Evolutionary conservation across 257 asterid species (phyloP), one percentile per base, ranked within the genome.

Genomic region (Coffea eugenioides): DNA sequence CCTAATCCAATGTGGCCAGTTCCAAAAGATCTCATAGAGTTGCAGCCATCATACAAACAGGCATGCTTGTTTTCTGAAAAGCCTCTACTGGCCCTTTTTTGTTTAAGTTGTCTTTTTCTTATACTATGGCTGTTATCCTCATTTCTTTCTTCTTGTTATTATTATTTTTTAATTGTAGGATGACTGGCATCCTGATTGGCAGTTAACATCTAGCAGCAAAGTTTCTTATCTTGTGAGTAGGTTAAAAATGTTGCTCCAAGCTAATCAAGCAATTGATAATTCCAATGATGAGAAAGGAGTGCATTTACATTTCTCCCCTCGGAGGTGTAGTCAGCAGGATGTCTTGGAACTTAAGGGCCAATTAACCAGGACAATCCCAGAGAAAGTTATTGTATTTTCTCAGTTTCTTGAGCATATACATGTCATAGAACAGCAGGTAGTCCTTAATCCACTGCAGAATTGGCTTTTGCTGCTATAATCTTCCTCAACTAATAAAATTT

Each of bases 1-100:
- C 99, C 98, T 15, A 90, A 92, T 80, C 99, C 99, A 31, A 94
- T 94, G 89, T 96, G 99, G 99, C 98, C 99, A 76, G 99, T 96
- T 78, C 99, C 99, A 21, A 91, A 95, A 84, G 99, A 95, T 91
- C 97, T 95, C 77, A 95, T 96, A 84, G 99, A 96, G 93, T 88
- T 96, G 82, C 98, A 96, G 80, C 99, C 99, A 48, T 92, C 99
- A 79, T 96, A 96, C 84, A 92, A 92, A 75, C 99, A 96, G 95
- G 99, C 90, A 71, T 51, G 67, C 78, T 79, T 49, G 11, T 73
- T 82, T 41, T 20, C 73, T 51, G 48, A 69, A 54, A 54, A 54
- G 78, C 76, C 71, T 59, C 20, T 25, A 56, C 16, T 74, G 25
- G 12, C 18, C 12, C 3, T 75, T n/a, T 43, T 21, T 39, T 72